Percentiles rank a stretch among this genome's conserved stretches.
These are phyloP conservation scores for Neospora caninum DNA, from an alignment of 169 alveolate genomes.

Conservation along the genomic window DNA sequence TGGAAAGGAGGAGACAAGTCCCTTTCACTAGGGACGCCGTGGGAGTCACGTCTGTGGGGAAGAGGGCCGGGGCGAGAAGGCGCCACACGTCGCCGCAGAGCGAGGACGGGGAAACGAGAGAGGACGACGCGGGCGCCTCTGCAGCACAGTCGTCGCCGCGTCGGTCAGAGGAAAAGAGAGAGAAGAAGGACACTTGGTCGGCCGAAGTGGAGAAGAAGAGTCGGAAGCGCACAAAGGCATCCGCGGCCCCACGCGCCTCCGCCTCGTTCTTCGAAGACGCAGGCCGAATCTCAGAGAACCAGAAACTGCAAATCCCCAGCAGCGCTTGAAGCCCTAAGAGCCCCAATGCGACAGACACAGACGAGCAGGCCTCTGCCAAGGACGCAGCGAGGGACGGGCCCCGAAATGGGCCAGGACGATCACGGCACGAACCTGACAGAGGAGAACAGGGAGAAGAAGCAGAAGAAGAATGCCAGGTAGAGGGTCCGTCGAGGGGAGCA, in stretches of 20 bases:
- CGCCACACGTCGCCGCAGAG: neutral
- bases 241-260: conserved; percentile 27
- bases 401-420: neutral
- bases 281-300: neutral
- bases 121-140: neutral
- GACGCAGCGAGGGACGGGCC: neutral
- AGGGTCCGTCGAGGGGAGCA: neutral
- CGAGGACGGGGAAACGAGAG: neutral
- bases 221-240: neutral
- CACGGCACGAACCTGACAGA: no score
- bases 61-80: neutral
- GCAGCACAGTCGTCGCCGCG: neutral
- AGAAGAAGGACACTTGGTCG: neutral
- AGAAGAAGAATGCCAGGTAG: neutral
- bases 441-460: neutral
- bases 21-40: neutral
- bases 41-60: neutral
- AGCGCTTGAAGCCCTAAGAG: neutral
- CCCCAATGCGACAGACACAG: neutral
- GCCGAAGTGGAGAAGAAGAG: neutral
- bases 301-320: neutral
- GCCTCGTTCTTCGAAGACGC: neutral
- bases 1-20: neutral
- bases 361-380: neutral
- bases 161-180: neutral